Evolutionary conservation across 805 yeast genomes (phyloP), one percentile per base, ranked within the genome.

Genomic region (Candida verbasci): DNA sequence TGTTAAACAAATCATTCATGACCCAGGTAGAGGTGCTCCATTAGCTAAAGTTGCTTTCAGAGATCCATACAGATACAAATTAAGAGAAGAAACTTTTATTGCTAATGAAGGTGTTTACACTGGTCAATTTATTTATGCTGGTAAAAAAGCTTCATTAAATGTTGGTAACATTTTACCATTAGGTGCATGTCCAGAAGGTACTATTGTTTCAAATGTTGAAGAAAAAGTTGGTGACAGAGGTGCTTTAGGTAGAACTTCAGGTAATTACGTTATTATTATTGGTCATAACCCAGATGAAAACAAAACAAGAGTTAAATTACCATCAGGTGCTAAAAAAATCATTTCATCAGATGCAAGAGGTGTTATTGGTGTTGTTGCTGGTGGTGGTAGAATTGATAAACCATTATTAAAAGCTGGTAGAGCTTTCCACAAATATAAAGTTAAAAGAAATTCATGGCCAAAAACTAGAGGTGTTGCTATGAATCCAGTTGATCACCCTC

Each of bases 401-500:
- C 98, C 98, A 76, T 78, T 91, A 78, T 84, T 91, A 71, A 91
- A 91, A 86, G 98, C 98, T 68, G 97, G 97, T 79, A 88, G 95
- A 80, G 98, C 98, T 55, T 91, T 82, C 96, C 96, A 91, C 89
- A 91, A 91, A 81, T 89, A 84, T 93, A 89, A 75, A 77, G 95
- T 89, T 65, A 93, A 93, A 94, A 82, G 97, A 80, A 88, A 93
- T 95, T 87, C 96, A 55, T 93, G 97, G 97, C 98, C 98, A 77
- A 89, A 87, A 86, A 93, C 97, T 68, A 88, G 97, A 81, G 98
- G 97, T 91, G 97, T 91, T 70, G 98, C 98, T 72, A 91, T 93
- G 98, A 91, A 91, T 80, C 97, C 97, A 74, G 98, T 91, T 72
- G 98, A 91, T 73, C 98, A 91, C 81, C 98, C 98, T 72, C 98